Evolutionary conservation across 202 grass and related monocot species (phyloP).

Genomic region (Musa balbisiana): DNA sequence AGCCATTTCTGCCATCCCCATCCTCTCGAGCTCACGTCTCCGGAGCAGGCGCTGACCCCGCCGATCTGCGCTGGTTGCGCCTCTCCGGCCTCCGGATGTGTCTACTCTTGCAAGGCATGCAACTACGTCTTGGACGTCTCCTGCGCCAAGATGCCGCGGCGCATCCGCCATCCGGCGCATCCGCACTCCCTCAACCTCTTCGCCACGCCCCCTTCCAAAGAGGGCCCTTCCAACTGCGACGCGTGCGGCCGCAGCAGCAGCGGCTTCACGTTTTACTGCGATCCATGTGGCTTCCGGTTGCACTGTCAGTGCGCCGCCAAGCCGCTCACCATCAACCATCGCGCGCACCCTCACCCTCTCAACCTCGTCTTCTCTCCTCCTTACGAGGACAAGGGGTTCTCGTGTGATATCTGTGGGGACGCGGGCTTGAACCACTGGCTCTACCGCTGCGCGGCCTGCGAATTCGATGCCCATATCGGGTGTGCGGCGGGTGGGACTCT

Average conservation of each 20-base stretch:
- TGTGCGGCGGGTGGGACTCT: neutral
- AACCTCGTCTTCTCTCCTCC: slow-evolving; percentile 20
- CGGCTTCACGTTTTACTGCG: slow-evolving; percentile 21
- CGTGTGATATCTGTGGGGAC: neutral
- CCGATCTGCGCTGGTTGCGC: slow-evolving; percentile 21
- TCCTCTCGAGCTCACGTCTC: slow-evolving; percentile 7
- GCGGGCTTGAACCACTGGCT: slow-evolving; percentile 18
- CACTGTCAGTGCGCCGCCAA: slow-evolving; percentile 29
- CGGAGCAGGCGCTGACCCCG: neutral
- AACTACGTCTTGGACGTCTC: slow-evolving; percentile 21
- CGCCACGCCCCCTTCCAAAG: neutral
- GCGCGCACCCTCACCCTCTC: neutral
- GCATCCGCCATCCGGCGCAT: slow-evolving; percentile 25
- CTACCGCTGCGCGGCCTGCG: slow-evolving; percentile 16
- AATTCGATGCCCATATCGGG: slow-evolving; percentile 22
- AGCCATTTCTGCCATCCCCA: slow-evolving; percentile 27
- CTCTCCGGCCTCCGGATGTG: neutral
- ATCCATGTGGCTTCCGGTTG: slow-evolving; percentile 18
- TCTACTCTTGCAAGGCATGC: slow-evolving; percentile 17
- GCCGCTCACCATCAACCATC: slow-evolving; percentile 6
- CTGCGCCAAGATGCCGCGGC: slow-evolving; percentile 15
- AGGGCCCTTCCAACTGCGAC: neutral
- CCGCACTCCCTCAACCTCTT: slow-evolving; percentile 20
- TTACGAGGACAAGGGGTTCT: neutral
- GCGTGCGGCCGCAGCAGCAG: slow-evolving; percentile 10